Evolutionary conservation across 805 yeast genomes (phyloP), one percentile per base, ranked within the genome.

Genomic region (Middelhovenomyces tepae): DNA sequence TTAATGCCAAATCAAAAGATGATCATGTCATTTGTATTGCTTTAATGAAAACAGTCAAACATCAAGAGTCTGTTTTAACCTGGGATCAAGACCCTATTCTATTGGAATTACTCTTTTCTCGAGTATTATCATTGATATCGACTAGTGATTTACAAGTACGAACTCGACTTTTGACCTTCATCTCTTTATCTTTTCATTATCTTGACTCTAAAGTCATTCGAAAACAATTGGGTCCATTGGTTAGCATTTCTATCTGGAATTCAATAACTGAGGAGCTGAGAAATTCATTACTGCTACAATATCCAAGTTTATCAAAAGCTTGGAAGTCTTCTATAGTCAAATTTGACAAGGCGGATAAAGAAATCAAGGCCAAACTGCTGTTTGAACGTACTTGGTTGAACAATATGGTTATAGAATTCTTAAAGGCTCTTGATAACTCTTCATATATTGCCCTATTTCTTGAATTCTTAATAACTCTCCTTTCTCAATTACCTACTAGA

Each of bases 401-500:
- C 31, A 34, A 45, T 3, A 25, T 53, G 11, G 28, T 40, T 4
- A 17, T 39, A 6, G 42, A 45, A 9, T 41, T 42, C 4, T 37
- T 48, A 42, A 28, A 19, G 10, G 27, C 29, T 11, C 25, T 38
- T n/a, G 19, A 33, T 16, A 27, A 16, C 15, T 16, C 13, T 7
- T 25, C 20, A 3, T 37, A 34, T 25, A 14, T 35, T 14, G 39
- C 40, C 19, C 22, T 38, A 9, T 35, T 48, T 2, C 11, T 60
- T 5, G 31, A 42, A 15, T 40, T 64, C 14, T 28, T 64, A 8
- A 34, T 50, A 4, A 32, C 46, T 5, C 34, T 59, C 1, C 31
- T 65, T 5, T 62, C 70, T 3, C 66, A 60, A 33, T 42, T 62
- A 5, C 68, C 70, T 0, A 59, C 70, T 0, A 50, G 73, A 35